Percentiles rank a stretch among this genome's conserved stretches.
phyloP scores from a whole-genome alignment of 176 grass and related monocot species.

The Secale cereale region DNA sequence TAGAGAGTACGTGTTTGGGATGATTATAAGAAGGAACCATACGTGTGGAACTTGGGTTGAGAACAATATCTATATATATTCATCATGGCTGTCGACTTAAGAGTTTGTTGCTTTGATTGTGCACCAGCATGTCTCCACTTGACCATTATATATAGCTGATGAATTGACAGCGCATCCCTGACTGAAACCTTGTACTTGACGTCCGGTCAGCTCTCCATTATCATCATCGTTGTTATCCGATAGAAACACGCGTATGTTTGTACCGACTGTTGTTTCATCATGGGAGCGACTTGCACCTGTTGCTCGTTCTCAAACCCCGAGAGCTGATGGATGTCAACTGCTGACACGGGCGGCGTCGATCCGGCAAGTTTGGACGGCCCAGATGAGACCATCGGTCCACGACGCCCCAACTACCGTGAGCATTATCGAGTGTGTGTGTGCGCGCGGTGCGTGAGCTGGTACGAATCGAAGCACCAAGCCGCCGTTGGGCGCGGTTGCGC shows the following conservation, averaged over 20 bases:
- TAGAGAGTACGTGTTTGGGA: background rate
- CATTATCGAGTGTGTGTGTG: background rate
- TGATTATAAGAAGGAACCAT: background rate
- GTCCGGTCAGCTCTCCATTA: background rate
- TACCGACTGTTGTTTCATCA: background rate
- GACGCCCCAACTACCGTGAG: background rate
- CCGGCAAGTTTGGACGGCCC: background rate
- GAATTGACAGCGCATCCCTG: background rate
- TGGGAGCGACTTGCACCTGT: background rate
- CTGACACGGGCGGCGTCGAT: no score
- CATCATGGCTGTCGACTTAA: background rate
- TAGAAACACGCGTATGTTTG: background rate
- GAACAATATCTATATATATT: background rate
- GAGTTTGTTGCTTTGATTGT: background rate
- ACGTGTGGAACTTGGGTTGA: background rate
- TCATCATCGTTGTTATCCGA: background rate
- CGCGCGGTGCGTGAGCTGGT: background rate
- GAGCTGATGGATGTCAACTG: background rate
- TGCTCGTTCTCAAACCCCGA: background rate
- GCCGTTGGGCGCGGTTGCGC: background rate
- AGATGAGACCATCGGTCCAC: background rate
- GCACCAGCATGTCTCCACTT: background rate
- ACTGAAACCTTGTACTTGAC: background rate
- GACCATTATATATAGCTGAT: background rate
- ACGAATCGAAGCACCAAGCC: background rate